Base-by-base conservation (phyloP, 2,329 filamentous ascomycete species). In the Daldinia eschscholtzii region DNA sequence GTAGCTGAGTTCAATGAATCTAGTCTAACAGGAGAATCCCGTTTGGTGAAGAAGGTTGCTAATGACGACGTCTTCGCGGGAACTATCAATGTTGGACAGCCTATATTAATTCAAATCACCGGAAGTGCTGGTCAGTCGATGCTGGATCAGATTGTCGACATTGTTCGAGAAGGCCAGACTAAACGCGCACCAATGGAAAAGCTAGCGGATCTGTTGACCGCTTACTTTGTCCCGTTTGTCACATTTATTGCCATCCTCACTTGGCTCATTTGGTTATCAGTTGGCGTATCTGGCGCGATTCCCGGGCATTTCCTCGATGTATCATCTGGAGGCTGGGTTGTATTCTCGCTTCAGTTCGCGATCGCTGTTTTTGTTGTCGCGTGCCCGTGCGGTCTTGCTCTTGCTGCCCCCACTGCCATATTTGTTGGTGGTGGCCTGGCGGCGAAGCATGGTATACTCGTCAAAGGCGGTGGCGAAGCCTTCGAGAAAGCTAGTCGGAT, bases 331-430 rank as follows among this genome's bases (percentile, higher is more conserved):
- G 88, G 89, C 9, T 92, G 90, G 88, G 85, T 88, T 0, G 86
- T 90, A 1, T 95, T 93, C 83, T 91, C 92, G 2, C 85, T 96
- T 50, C 90, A 93, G 70, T 96, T 95, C 74, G 92, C 93, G 15
- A 95, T 97, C 73, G 88, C 93, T 6, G 93, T 96, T 12, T 96
- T 97, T 73, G 92, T 97, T 37, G 91, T 97, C 30, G 93, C 93
- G 2, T 97, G 93, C 76, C 93, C 93, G 1, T 97, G 93, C 75
- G 93, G 93, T 1, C 85, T 97, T 13, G 93, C 91, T 1, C 87
- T 97, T 6, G 93, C 93, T n/a, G 93, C 93, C 0, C 93, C 93
- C 0, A 97, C 93, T 0, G 93, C 93, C 60, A 88, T 97, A 37
- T 95, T 95, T 71, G 93, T 96, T 9, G 93, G 92, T 2, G 90